Conservation (phyloP, 768 basidiomycete genomes). For the Tephrocybe sp. region DNA sequence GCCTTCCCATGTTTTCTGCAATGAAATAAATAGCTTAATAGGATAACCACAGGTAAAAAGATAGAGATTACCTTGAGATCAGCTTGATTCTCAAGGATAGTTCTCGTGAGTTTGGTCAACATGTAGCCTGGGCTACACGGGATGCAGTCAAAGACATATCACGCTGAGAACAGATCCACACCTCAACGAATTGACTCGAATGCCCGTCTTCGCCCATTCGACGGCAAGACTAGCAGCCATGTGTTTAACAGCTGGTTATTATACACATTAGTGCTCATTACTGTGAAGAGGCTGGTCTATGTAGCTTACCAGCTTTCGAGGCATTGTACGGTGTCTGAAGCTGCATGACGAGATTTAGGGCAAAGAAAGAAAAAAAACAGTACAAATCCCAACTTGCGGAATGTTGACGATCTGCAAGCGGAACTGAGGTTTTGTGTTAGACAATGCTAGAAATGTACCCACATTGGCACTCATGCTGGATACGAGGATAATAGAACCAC, state of each 20-base stretch:
- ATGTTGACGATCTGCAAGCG: slow-evolving; percentile 72
- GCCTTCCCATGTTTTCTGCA: slow-evolving; percentile 77
- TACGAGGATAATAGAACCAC: slow-evolving; percentile 82
- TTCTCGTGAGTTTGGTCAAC: slow-evolving; percentile 84
- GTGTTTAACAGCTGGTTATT: slow-evolving; percentile 73
- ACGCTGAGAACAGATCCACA: slow-evolving; percentile 20
- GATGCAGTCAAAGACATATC: neutral
- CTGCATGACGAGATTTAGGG: slow-evolving; percentile 28
- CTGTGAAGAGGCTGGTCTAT: neutral
- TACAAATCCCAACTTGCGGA: slow-evolving; percentile 64
- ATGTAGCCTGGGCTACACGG: slow-evolving; percentile 83
- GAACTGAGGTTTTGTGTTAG: neutral
- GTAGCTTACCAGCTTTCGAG: slow-evolving; percentile 75
- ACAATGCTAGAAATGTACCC: slow-evolving; percentile 23
- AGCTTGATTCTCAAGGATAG: slow-evolving; percentile 70
- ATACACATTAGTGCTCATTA: neutral
- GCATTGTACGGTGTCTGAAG: slow-evolving; percentile 95
- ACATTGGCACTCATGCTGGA: slow-evolving; percentile 91
- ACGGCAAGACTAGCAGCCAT: slow-evolving; percentile 92
- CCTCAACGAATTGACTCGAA: slow-evolving; percentile 85
- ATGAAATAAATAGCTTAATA: slow-evolving; percentile 2
- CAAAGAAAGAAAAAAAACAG: neutral
- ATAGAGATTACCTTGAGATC: slow-evolving; percentile 64
- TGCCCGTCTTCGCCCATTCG: slow-evolving; percentile 91
- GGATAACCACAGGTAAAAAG: neutral